These are phyloP conservation scores for Populus euphratica DNA, from an alignment of 345 rosid species.

Conservation along the genomic window DNA sequence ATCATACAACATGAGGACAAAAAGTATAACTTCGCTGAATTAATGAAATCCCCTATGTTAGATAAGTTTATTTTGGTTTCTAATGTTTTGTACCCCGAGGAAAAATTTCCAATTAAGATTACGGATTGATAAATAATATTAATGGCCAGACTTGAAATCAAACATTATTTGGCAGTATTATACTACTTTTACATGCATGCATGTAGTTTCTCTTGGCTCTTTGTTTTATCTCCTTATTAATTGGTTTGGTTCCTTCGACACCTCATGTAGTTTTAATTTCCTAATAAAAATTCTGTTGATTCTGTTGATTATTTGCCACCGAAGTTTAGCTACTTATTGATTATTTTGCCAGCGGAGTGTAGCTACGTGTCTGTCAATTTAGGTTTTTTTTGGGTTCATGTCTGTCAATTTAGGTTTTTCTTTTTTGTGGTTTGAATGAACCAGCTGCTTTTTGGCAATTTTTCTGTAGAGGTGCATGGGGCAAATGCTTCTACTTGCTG, in stretches of 20 bases:
- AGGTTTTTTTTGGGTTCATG: background rate
- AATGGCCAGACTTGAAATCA: background rate
- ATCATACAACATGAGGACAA: background rate
- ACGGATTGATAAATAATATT: background rate
- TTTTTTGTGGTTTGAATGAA: background rate
- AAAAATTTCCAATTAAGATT: too few species aligned
- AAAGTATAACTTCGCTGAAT: background rate
- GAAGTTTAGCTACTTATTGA: background rate
- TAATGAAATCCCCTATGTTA: background rate
- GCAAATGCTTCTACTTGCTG: slow-evolving; percentile 94
- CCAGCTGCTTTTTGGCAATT: background rate
- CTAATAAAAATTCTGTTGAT: background rate
- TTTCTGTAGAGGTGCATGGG: slow-evolving; percentile 65
- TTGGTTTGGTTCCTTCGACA: background rate
- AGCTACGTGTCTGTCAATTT: background rate
- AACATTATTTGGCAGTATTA: background rate
- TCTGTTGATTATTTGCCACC: background rate
- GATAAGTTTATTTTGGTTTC: background rate
- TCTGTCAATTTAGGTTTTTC: background rate
- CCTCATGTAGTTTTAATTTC: background rate
- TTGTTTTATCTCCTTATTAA: background rate
- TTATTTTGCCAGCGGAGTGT: background rate
- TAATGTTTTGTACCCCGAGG: background rate
- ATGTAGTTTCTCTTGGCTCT: background rate
- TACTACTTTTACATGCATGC: background rate